These are phyloP conservation scores for Fusarium sp. DNA, from an alignment of 2,329 filamentous ascomycete genomes.

Conservation along the genomic window DNA sequence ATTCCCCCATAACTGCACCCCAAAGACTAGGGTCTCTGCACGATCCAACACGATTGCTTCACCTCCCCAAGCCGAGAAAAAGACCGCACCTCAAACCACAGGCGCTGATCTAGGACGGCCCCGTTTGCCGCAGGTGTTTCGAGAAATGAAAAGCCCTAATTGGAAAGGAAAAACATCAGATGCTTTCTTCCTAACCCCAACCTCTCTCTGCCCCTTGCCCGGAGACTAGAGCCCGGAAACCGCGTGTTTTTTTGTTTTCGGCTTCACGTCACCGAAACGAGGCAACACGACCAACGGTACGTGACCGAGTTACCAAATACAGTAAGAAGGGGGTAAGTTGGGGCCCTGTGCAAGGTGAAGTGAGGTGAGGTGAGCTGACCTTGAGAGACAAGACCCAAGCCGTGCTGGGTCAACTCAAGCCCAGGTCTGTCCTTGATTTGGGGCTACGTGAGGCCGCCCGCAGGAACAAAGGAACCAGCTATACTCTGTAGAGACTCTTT, in stretches of 20 bases:
- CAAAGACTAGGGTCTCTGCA: conserved; percentile 24
- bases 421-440: conserved; percentile 7
- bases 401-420: neutral
- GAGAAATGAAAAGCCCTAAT: neutral
- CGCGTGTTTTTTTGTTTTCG: conserved; percentile 33
- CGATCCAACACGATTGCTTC: conserved; percentile 27
- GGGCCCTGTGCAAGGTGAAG: conserved; percentile 27
- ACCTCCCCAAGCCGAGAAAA: conserved; percentile 1
- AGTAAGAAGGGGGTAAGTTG: conserved; percentile 10
- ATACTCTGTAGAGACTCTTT: neutral
- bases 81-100: conserved; percentile 5
- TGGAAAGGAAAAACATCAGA: conserved; percentile 18
- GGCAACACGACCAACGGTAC: neutral
- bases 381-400: conserved; percentile 9
- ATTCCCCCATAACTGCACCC: conserved; percentile 20
- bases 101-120: no score
- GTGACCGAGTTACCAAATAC: conserved; percentile 35
- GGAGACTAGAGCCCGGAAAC: conserved; percentile 40
- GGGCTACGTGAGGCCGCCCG: conserved; percentile 33
- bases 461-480: neutral
- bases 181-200: conserved; percentile 12
- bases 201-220: conserved; percentile 11
- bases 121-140: conserved; percentile 7
- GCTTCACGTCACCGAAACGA: conserved; percentile 32
- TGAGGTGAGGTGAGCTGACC: conserved; percentile 41